Conservation (phyloP, 306 rosid species). For the Rubus parviflorus region DNA sequence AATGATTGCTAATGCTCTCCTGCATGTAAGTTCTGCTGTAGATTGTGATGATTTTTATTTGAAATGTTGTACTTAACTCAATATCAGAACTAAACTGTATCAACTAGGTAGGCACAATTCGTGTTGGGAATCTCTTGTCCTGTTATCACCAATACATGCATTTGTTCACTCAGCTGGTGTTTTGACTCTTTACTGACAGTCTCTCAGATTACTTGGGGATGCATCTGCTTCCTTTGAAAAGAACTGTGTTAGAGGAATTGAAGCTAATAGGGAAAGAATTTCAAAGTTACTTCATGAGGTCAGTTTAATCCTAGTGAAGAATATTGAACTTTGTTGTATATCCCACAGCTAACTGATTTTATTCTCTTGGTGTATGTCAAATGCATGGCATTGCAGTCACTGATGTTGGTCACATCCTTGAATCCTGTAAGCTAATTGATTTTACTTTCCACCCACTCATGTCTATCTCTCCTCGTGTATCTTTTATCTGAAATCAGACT, state of each 20-base stretch:
- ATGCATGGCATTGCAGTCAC: slow-evolving; percentile 62
- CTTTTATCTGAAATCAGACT: slow-evolving; percentile 13
- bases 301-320: slow-evolving; percentile 29
- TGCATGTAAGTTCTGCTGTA: slow-evolving; percentile 60
- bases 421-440: slow-evolving; percentile 66
- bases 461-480: background rate
- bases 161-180: slow-evolving; percentile 1
- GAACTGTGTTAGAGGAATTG: slow-evolving; percentile 96
- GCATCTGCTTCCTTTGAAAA: slow-evolving; percentile 91
- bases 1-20: slow-evolving; percentile 76
- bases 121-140: slow-evolving; percentile 11
- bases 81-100: background rate
- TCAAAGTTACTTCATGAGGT: slow-evolving; percentile 93
- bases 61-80: no score
- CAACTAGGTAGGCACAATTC: background rate
- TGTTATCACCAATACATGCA: slow-evolving; percentile 9
- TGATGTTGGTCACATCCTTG: slow-evolving; percentile 94
- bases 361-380: slow-evolving; percentile 25
- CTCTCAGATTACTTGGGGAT: slow-evolving; percentile 91
- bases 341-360: slow-evolving; percentile 35
- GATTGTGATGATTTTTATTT: background rate
- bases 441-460: slow-evolving; percentile 16
- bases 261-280: slow-evolving; percentile 91
- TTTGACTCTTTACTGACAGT: slow-evolving; percentile 47
- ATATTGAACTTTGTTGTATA: background rate